Percentiles rank a stretch among this genome's conserved stretches.
phyloP scores from a whole-genome alignment of 768 basidiomycete species.

The Hypholoma sublateritium region DNA sequence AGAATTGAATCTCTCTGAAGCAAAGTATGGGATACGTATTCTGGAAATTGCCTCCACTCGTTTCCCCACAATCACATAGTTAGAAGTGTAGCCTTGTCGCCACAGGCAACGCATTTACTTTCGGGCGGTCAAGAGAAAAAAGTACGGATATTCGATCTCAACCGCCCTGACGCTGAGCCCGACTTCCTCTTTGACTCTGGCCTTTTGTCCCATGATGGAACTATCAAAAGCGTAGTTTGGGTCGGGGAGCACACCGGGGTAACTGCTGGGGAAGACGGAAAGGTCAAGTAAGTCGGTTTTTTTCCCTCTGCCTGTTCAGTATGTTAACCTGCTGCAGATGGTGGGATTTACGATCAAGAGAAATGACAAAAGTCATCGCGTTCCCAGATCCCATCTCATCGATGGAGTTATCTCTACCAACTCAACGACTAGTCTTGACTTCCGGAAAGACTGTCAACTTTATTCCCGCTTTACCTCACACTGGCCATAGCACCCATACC shows the following conservation, averaged over 20 bases:
- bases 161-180: constrained; percentile 83
- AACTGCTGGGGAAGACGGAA: constrained; percentile 89
- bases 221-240: constrained; percentile 92
- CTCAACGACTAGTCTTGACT: constrained; percentile 83
- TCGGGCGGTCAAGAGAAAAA: constrained; percentile 98
- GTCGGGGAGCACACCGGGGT: constrained; percentile 86
- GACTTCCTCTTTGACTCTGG: constrained; percentile 70
- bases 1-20: constrained; percentile 34
- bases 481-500: constrained; percentile 65
- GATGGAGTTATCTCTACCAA: constrained; percentile 87
- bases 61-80: constrained; percentile 99
- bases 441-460: constrained; percentile 93
- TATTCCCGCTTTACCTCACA: constrained; percentile 69
- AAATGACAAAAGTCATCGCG: constrained; percentile 65
- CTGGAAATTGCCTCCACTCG: constrained; percentile 86
- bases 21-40: constrained; percentile 95
- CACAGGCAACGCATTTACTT: constrained; percentile 64
- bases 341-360: constrained; percentile 91
- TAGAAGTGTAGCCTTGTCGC: constrained; percentile 88
- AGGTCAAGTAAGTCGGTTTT: constrained; percentile 66
- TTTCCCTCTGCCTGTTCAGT: neutral
- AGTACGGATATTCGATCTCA: constrained; percentile 91
- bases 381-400: constrained; percentile 85
- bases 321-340: constrained; percentile 54
- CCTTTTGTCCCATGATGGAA: constrained; percentile 78